Conservation (phyloP, 306 rosid species). For the barrel medic (Medicago truncatula) region MtrunA17r5.0-ANR NC_053044.1:9431001-9431500, state of each 20-base stretch:
- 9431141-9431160: neutral
- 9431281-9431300: conserved; percentile 11
- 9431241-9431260: neutral
- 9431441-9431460: conserved; percentile 13
- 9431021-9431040: neutral
- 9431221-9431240: neutral
- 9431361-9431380: conserved; percentile 98
- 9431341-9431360: conserved; percentile 98
- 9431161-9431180: neutral
- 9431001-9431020: neutral
- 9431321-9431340: conserved; percentile 83
- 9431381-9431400: conserved; percentile 97
- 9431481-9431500: conserved; percentile 7
- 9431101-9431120: neutral
- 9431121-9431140: neutral
- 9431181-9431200: neutral
- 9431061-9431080: neutral
- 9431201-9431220: neutral
- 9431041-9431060: neutral
- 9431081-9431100: neutral
- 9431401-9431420: conserved; percentile 42
- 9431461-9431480: neutral
- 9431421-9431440: neutral
- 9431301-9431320: conserved; percentile 28
- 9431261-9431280: neutral